Conservation (phyloP, 331 rosid genomes). For the Stylosanthes scabra region DNA sequence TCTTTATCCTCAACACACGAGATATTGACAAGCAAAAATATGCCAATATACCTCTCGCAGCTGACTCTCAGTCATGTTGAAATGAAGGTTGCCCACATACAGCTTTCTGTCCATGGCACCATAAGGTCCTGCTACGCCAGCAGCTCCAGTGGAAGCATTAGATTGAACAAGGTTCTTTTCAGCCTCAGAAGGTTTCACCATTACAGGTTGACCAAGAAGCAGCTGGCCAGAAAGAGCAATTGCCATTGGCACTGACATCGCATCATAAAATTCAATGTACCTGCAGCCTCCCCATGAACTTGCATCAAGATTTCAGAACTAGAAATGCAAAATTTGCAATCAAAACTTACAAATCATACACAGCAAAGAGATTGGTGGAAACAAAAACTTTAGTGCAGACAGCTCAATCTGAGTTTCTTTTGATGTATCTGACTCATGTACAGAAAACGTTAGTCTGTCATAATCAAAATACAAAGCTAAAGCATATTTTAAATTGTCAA, state of each 20-base stretch:
- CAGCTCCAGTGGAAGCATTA: slow-evolving; percentile 67
- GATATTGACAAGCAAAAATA: slow-evolving; percentile 19
- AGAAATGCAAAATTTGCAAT: slow-evolving; percentile 37
- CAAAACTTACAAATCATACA: slow-evolving; percentile 82
- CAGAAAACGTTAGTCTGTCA: slow-evolving; percentile 74
- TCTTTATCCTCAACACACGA: slow-evolving; percentile 19
- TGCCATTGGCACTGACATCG: slow-evolving; percentile 99
- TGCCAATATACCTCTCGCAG: slow-evolving; percentile 79
- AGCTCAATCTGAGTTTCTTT: slow-evolving; percentile 94
- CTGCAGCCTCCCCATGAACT: slow-evolving; percentile 67
- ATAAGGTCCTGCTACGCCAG: slow-evolving; percentile 80
- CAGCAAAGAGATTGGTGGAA: slow-evolving; percentile 79
- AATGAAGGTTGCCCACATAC: slow-evolving; percentile 97
- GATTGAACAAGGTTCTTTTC: slow-evolving; percentile 99
- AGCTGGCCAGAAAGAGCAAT: slow-evolving; percentile 96
- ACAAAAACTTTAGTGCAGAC: slow-evolving; percentile 82
- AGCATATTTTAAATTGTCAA: slow-evolving; percentile 38
- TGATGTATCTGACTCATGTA: slow-evolving; percentile 79
- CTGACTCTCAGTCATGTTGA: slow-evolving; percentile 95
- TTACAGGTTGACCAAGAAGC: slow-evolving; percentile 95
- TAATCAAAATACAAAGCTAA: slow-evolving; percentile 39
- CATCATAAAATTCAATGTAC: slow-evolving; percentile 98
- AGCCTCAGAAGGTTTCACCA: slow-evolving; percentile 99
- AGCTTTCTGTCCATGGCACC: slow-evolving; percentile 96
- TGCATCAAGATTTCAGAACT: slow-evolving; percentile 57